Conservation (phyloP, 1,284 basidiomycete species). For the Lignosus rhinocerotis region DNA sequence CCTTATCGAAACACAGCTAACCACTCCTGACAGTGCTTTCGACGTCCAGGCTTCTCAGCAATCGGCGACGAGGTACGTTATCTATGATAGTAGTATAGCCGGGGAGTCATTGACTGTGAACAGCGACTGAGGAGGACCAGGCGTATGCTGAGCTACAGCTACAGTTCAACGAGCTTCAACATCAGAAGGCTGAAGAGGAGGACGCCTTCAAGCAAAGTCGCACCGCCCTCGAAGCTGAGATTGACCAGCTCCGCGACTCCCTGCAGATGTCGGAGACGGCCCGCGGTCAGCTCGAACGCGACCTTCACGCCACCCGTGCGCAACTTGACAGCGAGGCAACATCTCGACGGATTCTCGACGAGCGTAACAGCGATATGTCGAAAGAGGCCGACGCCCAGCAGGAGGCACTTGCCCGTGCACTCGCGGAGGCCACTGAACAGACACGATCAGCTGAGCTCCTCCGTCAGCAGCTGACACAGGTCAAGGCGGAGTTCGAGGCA, state of each 20-base stretch:
- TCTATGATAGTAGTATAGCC: constrained; percentile 2
- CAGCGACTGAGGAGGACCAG: constrained; percentile 71
- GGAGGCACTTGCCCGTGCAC: constrained; percentile 58
- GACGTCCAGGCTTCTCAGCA: constrained; percentile 63
- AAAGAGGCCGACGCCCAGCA: constrained; percentile 61
- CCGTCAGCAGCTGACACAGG: constrained; percentile 69
- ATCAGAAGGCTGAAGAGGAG: constrained; percentile 55
- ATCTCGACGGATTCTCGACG: constrained; percentile 63
- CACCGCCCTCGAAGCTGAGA: constrained; percentile 51
- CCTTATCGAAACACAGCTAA: not conserved
- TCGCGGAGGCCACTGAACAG: constrained; percentile 70
- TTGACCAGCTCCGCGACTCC: constrained; percentile 48
- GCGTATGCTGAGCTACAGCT: constrained; percentile 69
- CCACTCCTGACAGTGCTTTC: constrained; percentile 59
- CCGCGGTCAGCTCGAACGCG: constrained; percentile 54
- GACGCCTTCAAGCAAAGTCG: constrained; percentile 55
- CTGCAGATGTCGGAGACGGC: constrained; percentile 42
- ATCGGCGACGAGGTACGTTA: constrained; percentile 68
- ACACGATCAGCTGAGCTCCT: constrained; percentile 62
- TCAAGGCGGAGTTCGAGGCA: constrained; percentile 66
- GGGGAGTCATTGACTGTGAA: constrained; percentile 1
- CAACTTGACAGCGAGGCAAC: constrained; percentile 63
- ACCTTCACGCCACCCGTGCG: constrained; percentile 62
- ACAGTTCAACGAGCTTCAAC: constrained; percentile 57
- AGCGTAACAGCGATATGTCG: constrained; percentile 63